phyloP scores from a whole-genome alignment of 352 stramenopile species.

The Globisporangium viniferum region DNA sequence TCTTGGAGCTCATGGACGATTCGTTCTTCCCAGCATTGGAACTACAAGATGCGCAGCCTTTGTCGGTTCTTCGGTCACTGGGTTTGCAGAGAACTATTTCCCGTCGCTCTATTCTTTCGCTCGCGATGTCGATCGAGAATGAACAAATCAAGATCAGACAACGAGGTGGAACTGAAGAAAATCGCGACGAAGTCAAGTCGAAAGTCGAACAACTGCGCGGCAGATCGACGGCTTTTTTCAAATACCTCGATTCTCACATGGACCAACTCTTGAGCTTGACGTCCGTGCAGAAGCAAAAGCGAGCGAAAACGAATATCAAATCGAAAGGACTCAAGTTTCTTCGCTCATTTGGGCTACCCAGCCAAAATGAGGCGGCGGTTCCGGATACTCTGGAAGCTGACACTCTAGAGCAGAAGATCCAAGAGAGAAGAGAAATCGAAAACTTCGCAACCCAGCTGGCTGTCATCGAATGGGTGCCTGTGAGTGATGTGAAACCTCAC shows the following conservation, averaged over 20 bases:
- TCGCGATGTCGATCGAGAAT: constrained; percentile 58
- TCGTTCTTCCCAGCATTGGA: constrained; percentile 64
- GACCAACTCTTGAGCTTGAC: constrained; percentile 38
- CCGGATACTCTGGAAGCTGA: constrained; percentile 15
- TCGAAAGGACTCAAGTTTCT: constrained; percentile 53
- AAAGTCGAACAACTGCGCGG: constrained; percentile 26
- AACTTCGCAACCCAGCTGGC: constrained; percentile 60
- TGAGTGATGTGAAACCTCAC: constrained; percentile 36
- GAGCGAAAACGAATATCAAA: constrained; percentile 42
- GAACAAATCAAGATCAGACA: constrained; percentile 37
- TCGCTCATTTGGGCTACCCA: constrained; percentile 31
- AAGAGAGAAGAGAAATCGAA: constrained; percentile 47
- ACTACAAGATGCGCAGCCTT: constrained; percentile 48
- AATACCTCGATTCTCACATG: constrained; percentile 65
- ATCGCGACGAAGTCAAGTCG: constrained; percentile 13
- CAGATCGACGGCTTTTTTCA: constrained; percentile 51
- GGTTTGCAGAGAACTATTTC: constrained; percentile 67
- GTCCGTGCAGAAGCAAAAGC: constrained; percentile 23
- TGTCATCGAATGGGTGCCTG: constrained; percentile 58
- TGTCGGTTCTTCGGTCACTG: constrained; percentile 56
- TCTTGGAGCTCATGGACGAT: constrained; percentile 63
- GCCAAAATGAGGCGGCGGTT: constrained; percentile 16
- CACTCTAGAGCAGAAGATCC: constrained; percentile 29
- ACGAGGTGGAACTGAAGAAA: constrained; percentile 8
- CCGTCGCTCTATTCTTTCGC: constrained; percentile 53